These are phyloP conservation scores for Solanum pennellii DNA, from an alignment of 257 asterid genomes.

Conservation along the genomic window DNA sequence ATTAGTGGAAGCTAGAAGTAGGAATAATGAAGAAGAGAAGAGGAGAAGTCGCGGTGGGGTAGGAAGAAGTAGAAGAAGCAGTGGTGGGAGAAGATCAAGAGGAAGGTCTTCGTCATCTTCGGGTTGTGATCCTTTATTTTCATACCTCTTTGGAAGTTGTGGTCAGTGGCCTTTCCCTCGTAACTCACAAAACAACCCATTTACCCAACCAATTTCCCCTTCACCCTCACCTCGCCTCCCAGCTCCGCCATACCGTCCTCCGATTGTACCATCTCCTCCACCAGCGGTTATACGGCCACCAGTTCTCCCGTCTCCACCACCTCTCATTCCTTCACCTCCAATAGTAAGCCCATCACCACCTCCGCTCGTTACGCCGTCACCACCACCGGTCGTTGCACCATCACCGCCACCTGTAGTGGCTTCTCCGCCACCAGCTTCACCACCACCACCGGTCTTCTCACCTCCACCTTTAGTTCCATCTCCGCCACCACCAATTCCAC, in stretches of 20 bases:
- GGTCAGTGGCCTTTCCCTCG: slow-evolving; percentile 31
- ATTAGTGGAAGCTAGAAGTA: slow-evolving; percentile 3
- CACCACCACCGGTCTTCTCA: background rate
- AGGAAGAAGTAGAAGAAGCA: background rate
- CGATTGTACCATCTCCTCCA: background rate
- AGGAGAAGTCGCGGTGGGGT: slow-evolving; percentile 4
- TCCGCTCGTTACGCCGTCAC: background rate
- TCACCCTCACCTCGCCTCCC: slow-evolving; percentile 6
- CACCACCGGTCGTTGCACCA: slow-evolving; percentile 1
- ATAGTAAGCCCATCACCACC: background rate
- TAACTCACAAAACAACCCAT: slow-evolving; percentile 15
- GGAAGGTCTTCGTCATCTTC: background rate
- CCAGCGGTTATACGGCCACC: slow-evolving; percentile 7
- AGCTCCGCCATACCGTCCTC: slow-evolving; percentile 9
- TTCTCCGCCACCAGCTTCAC: slow-evolving; percentile 1
- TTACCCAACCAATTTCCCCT: slow-evolving; percentile 4
- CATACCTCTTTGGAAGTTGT: slow-evolving; percentile 17
- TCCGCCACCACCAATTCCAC: background rate
- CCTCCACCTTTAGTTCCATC: slow-evolving; percentile 4
- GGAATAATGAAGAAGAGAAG: slow-evolving; percentile 21
- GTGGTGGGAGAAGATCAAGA: slow-evolving; percentile 2
- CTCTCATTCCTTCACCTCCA: slow-evolving; percentile 12
- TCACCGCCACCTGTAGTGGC: slow-evolving; percentile 2
- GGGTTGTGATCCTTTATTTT: slow-evolving; percentile 21
- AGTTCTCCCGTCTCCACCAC: background rate